Base-by-base conservation (phyloP, 176 grass and related monocot genomes). In the Ananas comosus region DNA sequence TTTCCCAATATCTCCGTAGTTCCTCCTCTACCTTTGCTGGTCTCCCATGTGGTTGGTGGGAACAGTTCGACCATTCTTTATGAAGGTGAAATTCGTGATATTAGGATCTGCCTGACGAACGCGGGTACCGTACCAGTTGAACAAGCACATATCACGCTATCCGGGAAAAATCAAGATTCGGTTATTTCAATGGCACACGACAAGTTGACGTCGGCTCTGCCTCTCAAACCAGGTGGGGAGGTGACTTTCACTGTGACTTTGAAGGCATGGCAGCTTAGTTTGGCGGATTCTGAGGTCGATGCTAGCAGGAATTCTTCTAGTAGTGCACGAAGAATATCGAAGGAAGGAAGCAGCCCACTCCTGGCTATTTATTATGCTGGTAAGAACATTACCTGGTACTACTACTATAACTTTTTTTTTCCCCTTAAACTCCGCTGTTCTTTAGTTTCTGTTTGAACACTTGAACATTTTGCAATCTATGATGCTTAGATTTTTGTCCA, bases 61-160 rank as follows among this genome's bases (percentile, higher is more conserved):
- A 72, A 89, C 78, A 87, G 95, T 75, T 85, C 95, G 69, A 93
- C 87, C 83, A 81, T 99, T 77, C 71, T 99, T 56, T 99, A 99
- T 78, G 95, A 99, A 91, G 95, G 95, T 67, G 95, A 99, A 87
- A 94, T 99, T 67, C 90, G 95, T 66, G 87, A 99, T 74, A 88
- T 99, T 75, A 72, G 84, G 70, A 83, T 93, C 72, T 91, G 71
- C 10, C 83, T 99, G 77, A 99, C 87, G 27, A 99, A 99, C 91
- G 95, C 87, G 49, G 95, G 95, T 69, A 93, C 90, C 12, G 80
- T 91, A 25, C 86, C 86, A 50, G 90, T 91, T 80, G 89, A 88
- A 83, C 88, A 99, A 83, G 90, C 91, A 83, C 89, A 99, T 83
- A 72, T 99, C 80, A 80, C 89, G 72, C 85, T 99, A 69, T 84